phyloP scores from a whole-genome alignment of 2,329 filamentous ascomycete genomes.

The Scedosporium aurantiacum region DNA sequence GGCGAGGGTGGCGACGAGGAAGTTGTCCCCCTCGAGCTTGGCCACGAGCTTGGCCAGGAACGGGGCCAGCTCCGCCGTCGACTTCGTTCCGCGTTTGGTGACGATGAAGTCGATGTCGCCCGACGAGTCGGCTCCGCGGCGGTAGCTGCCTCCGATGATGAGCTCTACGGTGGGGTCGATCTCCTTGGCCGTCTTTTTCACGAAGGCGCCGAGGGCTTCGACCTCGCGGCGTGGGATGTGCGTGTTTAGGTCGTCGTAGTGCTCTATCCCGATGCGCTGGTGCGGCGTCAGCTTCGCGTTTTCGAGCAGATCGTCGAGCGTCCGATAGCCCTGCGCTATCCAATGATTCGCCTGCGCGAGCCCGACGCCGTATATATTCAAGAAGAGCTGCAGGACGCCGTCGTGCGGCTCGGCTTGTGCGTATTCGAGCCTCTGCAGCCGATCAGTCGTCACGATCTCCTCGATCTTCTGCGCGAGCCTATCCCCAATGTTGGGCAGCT shows the following conservation, averaged over 20 bases:
- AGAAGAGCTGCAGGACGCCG: slow-evolving; percentile 54
- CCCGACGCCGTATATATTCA: slow-evolving; percentile 72
- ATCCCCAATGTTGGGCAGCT: slow-evolving; percentile 57
- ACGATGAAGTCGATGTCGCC: slow-evolving; percentile 82
- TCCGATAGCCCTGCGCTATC: slow-evolving; percentile 63
- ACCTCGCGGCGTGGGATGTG: slow-evolving; percentile 74
- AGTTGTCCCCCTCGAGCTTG: slow-evolving; percentile 45
- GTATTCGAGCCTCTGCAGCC: slow-evolving; percentile 60
- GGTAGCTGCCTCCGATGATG: slow-evolving; percentile 74
- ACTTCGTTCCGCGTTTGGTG: slow-evolving; percentile 50
- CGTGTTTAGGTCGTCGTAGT: slow-evolving; percentile 66
- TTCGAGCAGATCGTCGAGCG: slow-evolving; percentile 56
- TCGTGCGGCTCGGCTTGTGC: slow-evolving; percentile 57
- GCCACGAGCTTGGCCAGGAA: slow-evolving; percentile 55
- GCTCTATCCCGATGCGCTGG: slow-evolving; percentile 67
- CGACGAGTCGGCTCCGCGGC: slow-evolving; percentile 62
- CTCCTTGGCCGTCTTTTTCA: slow-evolving; percentile 44
- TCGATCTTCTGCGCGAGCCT: slow-evolving; percentile 77
- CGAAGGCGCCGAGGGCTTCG: slow-evolving; percentile 52
- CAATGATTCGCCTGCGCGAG: slow-evolving; percentile 59
- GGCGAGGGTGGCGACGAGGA: slow-evolving; percentile 62
- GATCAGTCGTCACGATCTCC: slow-evolving; percentile 69
- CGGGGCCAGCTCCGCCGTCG: slow-evolving; percentile 43
- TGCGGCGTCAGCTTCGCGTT: slow-evolving; percentile 54
- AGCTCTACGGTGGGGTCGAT: slow-evolving; percentile 57